Evolutionary conservation across 1,284 basidiomycete genomes (phyloP).

Genomic region (Vanrija sp.): DNA sequence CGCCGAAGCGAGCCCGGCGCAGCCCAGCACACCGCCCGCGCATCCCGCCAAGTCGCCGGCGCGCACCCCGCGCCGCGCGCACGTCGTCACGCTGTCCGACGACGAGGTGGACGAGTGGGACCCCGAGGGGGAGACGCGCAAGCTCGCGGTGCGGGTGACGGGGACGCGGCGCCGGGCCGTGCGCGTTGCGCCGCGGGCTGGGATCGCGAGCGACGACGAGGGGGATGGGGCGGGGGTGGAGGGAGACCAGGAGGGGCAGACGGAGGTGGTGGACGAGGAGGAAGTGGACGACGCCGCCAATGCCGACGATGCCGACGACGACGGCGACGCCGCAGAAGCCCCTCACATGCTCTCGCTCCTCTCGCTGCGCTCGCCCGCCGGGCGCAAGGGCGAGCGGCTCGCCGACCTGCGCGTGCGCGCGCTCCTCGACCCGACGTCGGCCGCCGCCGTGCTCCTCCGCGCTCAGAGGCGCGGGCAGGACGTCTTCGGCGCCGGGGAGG

Average conservation of each 20-base stretch:
- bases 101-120: constrained; percentile 39
- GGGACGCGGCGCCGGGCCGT: constrained; percentile 14
- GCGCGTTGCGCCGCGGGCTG: neutral
- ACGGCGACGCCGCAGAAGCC: neutral
- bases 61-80: constrained; percentile 3
- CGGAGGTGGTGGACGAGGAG: neutral
- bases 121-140: constrained; percentile 20
- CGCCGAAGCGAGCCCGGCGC: neutral
- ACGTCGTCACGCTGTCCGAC: constrained; percentile 27
- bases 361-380: constrained; percentile 25
- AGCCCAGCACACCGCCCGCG: neutral
- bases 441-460: constrained; percentile 23
- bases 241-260: neutral
- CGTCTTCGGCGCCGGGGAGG: constrained; percentile 27
- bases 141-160: neutral
- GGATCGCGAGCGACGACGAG: constrained; percentile 10
- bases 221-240: neutral
- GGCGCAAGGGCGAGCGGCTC: constrained; percentile 11
- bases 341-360: constrained; percentile 23
- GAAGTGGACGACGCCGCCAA: constrained; percentile 2
- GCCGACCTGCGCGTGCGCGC: constrained; percentile 36
- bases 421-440: constrained; percentile 30
- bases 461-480: constrained; percentile 37
- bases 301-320: constrained; percentile 2
- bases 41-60: neutral